These are phyloP conservation scores for Termitomyces sp. DNA, from an alignment of 768 basidiomycete species.

Conservation along the genomic window DNA sequence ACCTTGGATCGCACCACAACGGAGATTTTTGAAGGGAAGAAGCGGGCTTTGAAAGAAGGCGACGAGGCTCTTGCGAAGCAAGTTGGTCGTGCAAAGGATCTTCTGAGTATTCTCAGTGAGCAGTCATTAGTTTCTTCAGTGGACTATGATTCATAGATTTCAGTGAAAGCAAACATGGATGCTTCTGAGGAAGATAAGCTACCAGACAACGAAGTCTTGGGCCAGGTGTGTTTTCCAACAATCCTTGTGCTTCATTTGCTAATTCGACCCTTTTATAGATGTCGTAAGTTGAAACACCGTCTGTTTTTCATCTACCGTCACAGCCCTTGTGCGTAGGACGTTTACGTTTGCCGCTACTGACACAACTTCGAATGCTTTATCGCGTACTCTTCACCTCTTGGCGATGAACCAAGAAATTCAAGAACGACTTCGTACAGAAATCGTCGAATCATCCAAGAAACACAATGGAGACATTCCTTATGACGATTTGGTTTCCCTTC, in stretches of 20 bases:
- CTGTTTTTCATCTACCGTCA: no score
- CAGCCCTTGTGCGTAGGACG: slow-evolving; percentile 9
- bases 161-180: slow-evolving; percentile 13
- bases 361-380: slow-evolving; percentile 28
- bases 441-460: slow-evolving; percentile 21
- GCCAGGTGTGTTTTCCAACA: slow-evolving; percentile 14
- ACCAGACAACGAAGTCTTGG: slow-evolving; percentile 23
- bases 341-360: slow-evolving; percentile 30
- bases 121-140: background rate
- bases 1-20: slow-evolving; percentile 9
- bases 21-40: slow-evolving; percentile 14
- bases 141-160: background rate
- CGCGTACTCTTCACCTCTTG: slow-evolving; percentile 23
- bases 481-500: slow-evolving; percentile 17
- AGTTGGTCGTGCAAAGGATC: slow-evolving; percentile 11
- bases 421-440: slow-evolving; percentile 34
- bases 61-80: slow-evolving; percentile 8
- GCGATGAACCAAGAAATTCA: slow-evolving; percentile 15
- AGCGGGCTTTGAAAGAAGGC: slow-evolving; percentile 12
- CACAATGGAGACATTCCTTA: slow-evolving; percentile 14
- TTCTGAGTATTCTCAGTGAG: slow-evolving; percentile 17
- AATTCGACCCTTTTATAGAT: slow-evolving; percentile 3
- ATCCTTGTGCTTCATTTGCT: background rate
- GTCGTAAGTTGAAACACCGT: slow-evolving; percentile 9
- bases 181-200: slow-evolving; percentile 13